Evolutionary conservation across 2,329 filamentous ascomycete species (phyloP).

Genomic region (Pestalotiopsis sp.): DNA sequence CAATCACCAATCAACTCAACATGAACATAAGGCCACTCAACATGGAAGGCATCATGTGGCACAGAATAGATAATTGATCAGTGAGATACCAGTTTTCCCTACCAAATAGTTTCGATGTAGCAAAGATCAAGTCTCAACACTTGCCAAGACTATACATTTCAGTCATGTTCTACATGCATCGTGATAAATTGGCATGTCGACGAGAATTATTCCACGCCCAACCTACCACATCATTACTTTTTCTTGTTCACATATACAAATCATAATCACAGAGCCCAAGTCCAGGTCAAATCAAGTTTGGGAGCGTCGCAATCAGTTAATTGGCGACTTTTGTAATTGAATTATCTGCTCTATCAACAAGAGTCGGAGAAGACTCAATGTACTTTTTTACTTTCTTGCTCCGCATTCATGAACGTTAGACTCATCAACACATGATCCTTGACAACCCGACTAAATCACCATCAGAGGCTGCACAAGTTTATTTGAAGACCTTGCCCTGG

Average conservation of each 20-base stretch:
- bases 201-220: no score
- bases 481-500: constrained; percentile 99
- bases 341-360: constrained; percentile 10
- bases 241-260: neutral
- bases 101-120: no score
- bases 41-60: no score
- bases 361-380: neutral
- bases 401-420: constrained; percentile 7
- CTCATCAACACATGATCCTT: constrained; percentile 17
- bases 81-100: no score
- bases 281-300: neutral
- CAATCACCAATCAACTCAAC: no score
- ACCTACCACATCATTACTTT: no score
- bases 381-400: neutral
- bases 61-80: no score
- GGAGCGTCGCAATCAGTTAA: constrained; percentile 1
- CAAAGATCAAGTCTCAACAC: no score
- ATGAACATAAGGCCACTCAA: no score
- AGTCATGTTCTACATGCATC: no score
- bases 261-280: neutral
- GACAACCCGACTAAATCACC: constrained; percentile 1
- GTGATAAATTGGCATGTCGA: no score
- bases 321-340: neutral
- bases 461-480: constrained; percentile 40
- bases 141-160: no score